These are phyloP conservation scores for Nasturtium officinale DNA, from an alignment of 345 rosid genomes.

Conservation along the genomic window DNA sequence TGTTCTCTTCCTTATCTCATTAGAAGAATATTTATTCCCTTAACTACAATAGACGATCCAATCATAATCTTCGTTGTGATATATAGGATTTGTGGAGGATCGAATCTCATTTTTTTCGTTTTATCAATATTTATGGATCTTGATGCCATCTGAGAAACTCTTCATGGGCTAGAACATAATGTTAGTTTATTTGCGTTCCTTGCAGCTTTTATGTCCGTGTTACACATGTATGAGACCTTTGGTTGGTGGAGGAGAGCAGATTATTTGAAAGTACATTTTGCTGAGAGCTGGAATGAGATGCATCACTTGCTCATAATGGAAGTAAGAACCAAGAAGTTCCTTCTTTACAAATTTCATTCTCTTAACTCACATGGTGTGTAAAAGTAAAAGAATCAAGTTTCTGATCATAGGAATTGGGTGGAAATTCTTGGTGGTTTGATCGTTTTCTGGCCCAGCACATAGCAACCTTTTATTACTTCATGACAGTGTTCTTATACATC, in stretches of 20 bases:
- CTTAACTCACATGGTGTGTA: conserved; percentile 2
- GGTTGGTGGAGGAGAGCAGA: conserved; percentile 99
- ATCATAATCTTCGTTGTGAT: neutral
- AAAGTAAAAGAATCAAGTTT: conserved; percentile 18
- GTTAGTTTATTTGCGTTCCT: conserved; percentile 17
- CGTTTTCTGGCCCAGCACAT: conserved; percentile 85
- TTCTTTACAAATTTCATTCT: conserved; percentile 4
- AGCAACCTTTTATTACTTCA: conserved; percentile 77
- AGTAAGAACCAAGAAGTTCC: conserved; percentile 49
- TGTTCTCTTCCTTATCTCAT: conserved; percentile 1
- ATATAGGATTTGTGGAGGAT: neutral
- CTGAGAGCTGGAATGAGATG: conserved; percentile 99
- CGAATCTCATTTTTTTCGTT: neutral
- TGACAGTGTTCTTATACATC: conserved; percentile 87
- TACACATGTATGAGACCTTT: conserved; percentile 98
- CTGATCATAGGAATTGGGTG: conserved; percentile 86
- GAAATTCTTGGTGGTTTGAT: conserved; percentile 95
- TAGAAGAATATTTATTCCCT: neutral
- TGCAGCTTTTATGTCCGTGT: conserved; percentile 90
- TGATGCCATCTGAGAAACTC: no score
- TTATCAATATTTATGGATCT: conserved; percentile 8
- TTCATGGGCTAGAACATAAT: neutral
- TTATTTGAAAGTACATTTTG: conserved; percentile 95
- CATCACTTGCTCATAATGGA: conserved; percentile 99
- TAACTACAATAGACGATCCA: neutral